Evolutionary conservation across 2,329 filamentous ascomycete genomes (phyloP).

Genomic region (Cadophora sp.): DNA sequence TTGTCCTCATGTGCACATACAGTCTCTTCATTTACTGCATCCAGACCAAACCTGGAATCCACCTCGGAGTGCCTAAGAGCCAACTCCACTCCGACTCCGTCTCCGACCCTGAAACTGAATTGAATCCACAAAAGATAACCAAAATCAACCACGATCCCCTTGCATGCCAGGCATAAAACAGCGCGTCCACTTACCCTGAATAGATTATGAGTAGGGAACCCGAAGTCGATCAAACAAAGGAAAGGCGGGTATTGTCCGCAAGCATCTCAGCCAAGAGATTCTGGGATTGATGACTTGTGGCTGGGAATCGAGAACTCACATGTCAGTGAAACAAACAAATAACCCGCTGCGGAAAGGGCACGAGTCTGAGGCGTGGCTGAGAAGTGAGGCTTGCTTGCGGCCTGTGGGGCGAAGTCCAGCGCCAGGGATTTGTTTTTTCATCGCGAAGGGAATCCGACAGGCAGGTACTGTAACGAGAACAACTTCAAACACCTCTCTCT

Average conservation of each 20-base stretch:
- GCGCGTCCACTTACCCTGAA: background rate
- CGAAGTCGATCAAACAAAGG: background rate
- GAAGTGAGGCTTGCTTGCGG: background rate
- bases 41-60: background rate
- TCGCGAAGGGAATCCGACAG: background rate
- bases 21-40: background rate
- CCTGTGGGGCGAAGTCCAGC: background rate
- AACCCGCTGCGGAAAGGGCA: no score
- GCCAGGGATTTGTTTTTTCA: background rate
- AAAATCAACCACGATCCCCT: background rate
- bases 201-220: background rate
- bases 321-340: background rate
- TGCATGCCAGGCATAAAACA: slow-evolving; percentile 2
- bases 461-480: background rate
- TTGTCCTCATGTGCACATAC: background rate
- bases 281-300: background rate
- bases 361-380: no score
- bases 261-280: background rate
- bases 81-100: background rate
- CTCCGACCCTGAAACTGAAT: background rate
- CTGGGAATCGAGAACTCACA: background rate
- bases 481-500: background rate
- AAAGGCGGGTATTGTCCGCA: background rate
- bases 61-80: background rate
- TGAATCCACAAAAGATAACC: background rate